Conservation (phyloP, 805 yeast genomes). For the Saturnispora diversa region DNA sequence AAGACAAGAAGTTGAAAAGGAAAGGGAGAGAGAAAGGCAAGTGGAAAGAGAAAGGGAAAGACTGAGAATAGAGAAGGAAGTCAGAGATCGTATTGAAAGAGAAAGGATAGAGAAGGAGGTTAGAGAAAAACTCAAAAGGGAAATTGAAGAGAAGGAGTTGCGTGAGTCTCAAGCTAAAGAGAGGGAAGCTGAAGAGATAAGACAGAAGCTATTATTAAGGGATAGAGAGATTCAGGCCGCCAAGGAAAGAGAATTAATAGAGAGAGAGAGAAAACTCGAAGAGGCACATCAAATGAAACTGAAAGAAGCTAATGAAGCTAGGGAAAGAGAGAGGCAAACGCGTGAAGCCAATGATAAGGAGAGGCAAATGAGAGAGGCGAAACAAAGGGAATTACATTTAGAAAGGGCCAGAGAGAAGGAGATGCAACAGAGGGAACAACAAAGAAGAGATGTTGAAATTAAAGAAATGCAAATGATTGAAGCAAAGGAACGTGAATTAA, state of each 20-base stretch:
- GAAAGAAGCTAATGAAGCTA: background rate
- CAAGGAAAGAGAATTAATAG: background rate
- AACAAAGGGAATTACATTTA: no score
- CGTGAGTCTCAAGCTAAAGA: background rate
- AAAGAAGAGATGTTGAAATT: background rate
- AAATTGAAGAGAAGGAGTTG: background rate
- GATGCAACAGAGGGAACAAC: background rate
- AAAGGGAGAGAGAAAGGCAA: background rate
- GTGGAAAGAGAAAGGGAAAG: no score
- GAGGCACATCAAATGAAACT: background rate
- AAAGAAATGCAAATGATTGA: conserved; percentile 2
- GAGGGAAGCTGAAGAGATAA: background rate
- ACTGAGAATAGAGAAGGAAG: conserved; percentile 4
- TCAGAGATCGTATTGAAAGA: background rate
- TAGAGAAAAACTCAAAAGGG: background rate
- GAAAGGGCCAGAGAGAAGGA: no score
- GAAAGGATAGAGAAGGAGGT: conserved; percentile 3
- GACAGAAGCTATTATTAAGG: background rate
- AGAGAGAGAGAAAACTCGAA: background rate
- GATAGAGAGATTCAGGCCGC: background rate
- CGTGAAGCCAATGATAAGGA: background rate
- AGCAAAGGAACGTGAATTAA: conserved; percentile 1
- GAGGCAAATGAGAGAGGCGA: background rate
- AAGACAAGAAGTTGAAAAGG: background rate
- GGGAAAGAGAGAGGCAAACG: background rate